phyloP scores from a whole-genome alignment of 768 basidiomycete genomes.

The Suillus tomentosus region DNA sequence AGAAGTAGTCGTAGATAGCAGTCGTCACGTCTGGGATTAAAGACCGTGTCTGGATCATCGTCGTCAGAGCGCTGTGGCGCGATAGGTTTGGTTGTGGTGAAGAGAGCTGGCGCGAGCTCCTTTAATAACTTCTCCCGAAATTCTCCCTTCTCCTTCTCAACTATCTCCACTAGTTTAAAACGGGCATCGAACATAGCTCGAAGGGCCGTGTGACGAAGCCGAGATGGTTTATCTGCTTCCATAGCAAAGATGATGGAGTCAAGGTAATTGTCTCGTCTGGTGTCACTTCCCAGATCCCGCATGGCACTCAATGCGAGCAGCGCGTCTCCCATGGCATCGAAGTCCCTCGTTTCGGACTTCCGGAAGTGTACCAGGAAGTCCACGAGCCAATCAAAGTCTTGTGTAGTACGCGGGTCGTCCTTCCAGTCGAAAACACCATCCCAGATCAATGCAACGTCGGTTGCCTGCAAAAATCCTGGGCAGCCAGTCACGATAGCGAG shows the following conservation, averaged over 20 bases:
- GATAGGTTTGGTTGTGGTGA: neutral
- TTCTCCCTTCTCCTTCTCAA: neutral
- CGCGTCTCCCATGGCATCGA: slow-evolving; percentile 11
- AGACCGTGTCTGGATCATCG: neutral
- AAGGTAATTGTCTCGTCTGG: slow-evolving; percentile 4
- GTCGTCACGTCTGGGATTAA: neutral
- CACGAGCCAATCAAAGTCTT: slow-evolving; percentile 9
- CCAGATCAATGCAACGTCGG: slow-evolving; percentile 6
- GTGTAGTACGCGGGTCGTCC: neutral
- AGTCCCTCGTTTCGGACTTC: neutral
- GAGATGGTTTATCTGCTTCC: slow-evolving; percentile 7
- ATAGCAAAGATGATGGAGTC: slow-evolving; percentile 8
- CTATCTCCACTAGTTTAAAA: neutral
- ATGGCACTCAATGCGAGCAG: slow-evolving; percentile 13
- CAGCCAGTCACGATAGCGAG: slow-evolving; percentile 6
- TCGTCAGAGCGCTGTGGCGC: neutral
- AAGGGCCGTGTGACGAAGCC: slow-evolving; percentile 11
- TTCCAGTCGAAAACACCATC: slow-evolving; percentile 1
- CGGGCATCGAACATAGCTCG: slow-evolving; percentile 8
- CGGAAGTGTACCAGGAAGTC: slow-evolving; percentile 11
- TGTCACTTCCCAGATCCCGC: neutral
- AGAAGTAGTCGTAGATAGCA: neutral
- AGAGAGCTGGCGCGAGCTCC: neutral
- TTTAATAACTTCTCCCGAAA: neutral
- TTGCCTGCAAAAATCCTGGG: neutral